These are phyloP conservation scores for Colletotrichum sp. DNA, from an alignment of 2,329 filamentous ascomycete genomes.

Conservation along the genomic window DNA sequence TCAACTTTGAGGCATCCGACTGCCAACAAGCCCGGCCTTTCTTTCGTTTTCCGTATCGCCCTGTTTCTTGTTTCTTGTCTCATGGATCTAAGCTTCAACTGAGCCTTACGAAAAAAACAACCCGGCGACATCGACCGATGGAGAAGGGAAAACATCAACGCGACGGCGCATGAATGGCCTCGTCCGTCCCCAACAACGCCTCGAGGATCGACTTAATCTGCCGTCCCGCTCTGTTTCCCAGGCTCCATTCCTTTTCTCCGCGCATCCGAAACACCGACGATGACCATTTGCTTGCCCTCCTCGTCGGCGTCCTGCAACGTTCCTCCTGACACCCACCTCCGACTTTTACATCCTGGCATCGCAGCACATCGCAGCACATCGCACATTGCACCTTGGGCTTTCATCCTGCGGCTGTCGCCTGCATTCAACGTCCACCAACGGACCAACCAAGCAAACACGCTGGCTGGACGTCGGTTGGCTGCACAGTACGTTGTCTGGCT, in stretches of 20 bases:
- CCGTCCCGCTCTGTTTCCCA: neutral
- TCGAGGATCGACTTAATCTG: neutral
- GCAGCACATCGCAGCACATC: neutral
- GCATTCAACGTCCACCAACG: neutral
- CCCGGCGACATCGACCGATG: neutral
- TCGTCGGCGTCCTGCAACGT: neutral
- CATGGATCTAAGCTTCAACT: neutral
- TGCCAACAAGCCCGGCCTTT: neutral
- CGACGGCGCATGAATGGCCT: neutral
- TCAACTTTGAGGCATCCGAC: neutral
- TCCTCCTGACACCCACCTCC: neutral
- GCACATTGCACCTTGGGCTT: neutral
- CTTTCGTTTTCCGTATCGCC: neutral
- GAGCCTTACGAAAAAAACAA: conserved; percentile 15
- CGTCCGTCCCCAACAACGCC: neutral
- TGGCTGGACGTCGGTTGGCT: neutral
- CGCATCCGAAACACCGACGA: neutral
- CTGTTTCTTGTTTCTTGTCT: neutral
- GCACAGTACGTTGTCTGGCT: neutral
- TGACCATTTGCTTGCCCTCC: neutral
- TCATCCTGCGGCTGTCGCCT: neutral
- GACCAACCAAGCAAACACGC: neutral
- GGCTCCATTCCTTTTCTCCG: neutral
- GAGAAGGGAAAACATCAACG: neutral
- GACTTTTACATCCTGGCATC: neutral